Conservation (phyloP, 1,139 yeast genomes). For the Yamadazyma buinensis region DNA sequence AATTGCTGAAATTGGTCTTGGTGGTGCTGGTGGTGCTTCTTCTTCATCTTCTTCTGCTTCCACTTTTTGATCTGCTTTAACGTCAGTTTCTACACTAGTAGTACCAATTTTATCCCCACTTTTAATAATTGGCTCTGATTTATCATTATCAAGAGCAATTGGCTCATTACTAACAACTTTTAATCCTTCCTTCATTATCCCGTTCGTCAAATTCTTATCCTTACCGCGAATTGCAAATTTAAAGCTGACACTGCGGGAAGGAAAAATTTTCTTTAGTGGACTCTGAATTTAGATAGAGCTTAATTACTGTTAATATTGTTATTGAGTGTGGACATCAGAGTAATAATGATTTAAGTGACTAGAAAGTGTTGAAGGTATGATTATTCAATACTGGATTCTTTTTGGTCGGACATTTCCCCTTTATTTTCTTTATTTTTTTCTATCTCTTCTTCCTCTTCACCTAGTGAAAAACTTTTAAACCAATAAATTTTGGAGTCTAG, state of each 20-base stretch:
- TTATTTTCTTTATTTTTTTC: no score
- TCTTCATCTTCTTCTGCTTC: constrained; percentile 13
- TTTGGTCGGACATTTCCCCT: no score
- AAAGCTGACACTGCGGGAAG: background rate
- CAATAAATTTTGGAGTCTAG: no score
- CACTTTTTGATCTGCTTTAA: constrained; percentile 4
- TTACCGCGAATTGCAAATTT: constrained; percentile 2
- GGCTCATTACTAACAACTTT: constrained; percentile 35
- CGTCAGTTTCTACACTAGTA: constrained; percentile 8
- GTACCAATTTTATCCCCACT: constrained; percentile 1
- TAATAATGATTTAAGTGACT: constrained; percentile 5
- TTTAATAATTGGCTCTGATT: constrained; percentile 1
- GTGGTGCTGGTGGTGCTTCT: constrained; percentile 67
- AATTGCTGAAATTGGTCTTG: constrained; percentile 62
- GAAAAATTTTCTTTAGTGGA: constrained; percentile 3
- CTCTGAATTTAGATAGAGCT: constrained; percentile 62
- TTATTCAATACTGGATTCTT: no score
- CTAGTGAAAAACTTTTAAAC: no score
- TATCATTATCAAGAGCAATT: constrained; percentile 19
- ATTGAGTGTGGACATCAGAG: constrained; percentile 45
- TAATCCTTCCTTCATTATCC: constrained; percentile 21
- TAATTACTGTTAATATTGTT: constrained; percentile 21
- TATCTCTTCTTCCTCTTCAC: no score
- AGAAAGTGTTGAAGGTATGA: no score
- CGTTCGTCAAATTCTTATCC: no score